phyloP scores from a whole-genome alignment of 768 basidiomycete species.

The Suillus tomentosus region DNA sequence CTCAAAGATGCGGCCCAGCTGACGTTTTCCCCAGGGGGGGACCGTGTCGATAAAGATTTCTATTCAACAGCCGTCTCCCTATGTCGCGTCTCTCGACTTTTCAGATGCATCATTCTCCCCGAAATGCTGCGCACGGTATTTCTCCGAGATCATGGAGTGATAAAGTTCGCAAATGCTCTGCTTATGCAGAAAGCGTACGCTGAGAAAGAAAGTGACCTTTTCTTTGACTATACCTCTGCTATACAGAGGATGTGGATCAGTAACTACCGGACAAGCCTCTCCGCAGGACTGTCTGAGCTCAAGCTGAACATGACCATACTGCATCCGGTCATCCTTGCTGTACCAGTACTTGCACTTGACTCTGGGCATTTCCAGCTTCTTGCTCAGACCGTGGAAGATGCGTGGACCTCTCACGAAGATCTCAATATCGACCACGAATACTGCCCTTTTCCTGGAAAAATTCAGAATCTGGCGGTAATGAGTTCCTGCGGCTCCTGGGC shows the following conservation, averaged over 20 bases:
- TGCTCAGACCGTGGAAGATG: neutral
- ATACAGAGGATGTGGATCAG: too few species aligned
- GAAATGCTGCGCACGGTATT: conserved; percentile 34
- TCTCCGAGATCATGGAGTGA: too few species aligned
- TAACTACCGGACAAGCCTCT: too few species aligned
- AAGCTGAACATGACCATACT: too few species aligned
- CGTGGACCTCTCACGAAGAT: neutral
- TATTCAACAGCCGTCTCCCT: conserved; percentile 33
- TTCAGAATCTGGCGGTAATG: neutral
- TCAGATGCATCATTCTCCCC: conserved; percentile 39
- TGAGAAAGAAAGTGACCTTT: too few species aligned
- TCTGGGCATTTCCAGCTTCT: too few species aligned
- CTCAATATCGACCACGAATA: neutral
- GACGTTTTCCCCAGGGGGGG: neutral
- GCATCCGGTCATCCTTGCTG: too few species aligned
- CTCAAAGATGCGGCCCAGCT: conserved; percentile 34
- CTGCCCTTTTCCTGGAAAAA: neutral
- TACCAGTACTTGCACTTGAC: too few species aligned
- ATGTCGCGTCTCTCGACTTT: conserved; percentile 33
- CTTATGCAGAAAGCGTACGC: too few species aligned
- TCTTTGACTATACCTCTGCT: too few species aligned
- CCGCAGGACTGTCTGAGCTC: too few species aligned
- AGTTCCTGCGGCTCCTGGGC: neutral
- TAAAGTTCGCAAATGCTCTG: too few species aligned
- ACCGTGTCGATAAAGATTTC: neutral